Base-by-base conservation (phyloP, 805 yeast species). In the Kregervanrija delftensis region DNA sequence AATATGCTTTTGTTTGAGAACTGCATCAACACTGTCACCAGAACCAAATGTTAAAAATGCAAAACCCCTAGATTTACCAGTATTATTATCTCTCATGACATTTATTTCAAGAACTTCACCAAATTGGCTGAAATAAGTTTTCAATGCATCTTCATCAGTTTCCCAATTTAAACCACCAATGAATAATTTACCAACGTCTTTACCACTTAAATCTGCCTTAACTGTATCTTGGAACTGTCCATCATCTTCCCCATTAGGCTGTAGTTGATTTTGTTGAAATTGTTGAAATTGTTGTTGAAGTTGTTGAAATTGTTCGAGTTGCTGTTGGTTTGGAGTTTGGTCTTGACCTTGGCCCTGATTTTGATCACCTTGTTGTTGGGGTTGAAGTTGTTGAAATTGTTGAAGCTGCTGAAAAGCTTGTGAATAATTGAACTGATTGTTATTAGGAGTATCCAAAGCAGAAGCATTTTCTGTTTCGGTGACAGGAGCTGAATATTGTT, bases 111-210 rank as follows among this genome's bases (percentile, higher is more conserved):
- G 62, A 44, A 91, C 90, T 51, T 84, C 91, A 55, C 99, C 99
- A 61, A 77, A 91, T 63, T 90, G 83, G 40, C 83, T 70, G 62
- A 91, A 91, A 63, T 91, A 91, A 44, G 79, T 82, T 53, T 75
- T 80, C 66, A 91, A 69, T 32, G 84, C 79, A 50, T 89, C 95
- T 59, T 91, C 98, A 11, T 90, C 82, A 12, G 99, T 91, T 60
- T 91, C 97, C 98, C 98, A 91, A 59, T 91, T 93, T 56, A 91
- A 78, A 41, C 99, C 99, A 51, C 99, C 99, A 64, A 88, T 79
- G 59, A 89, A 89, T 95, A 89, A 86, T 61, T 89, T 89, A 44
- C 95, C 95, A 51, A 81, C 81, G 56, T 86, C 96, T 52, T 81
- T 77, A 50, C 59, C 53, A 31, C 77, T 65, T 51, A 78, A 61